Evolutionary conservation across 306 rosid species (phyloP), one percentile per base, ranked within the genome.

Genomic region (Vigna reflexopilosa): DNA sequence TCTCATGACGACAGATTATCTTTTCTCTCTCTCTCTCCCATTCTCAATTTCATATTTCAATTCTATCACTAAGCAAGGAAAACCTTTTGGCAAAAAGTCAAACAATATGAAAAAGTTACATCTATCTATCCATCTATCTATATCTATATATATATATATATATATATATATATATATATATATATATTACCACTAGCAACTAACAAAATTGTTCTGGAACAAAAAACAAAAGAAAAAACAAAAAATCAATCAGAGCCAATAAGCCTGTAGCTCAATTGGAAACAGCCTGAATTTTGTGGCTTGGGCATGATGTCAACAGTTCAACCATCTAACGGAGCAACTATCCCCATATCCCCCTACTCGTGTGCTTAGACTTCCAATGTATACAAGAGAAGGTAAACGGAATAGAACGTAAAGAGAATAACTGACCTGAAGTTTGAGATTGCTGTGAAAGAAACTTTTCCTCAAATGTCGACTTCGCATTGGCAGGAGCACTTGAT

Each of bases 361-460:
- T 51, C 17, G 10, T 8, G 28, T 50, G 54, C 42, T 56, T 44
- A 42, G 17, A 44, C 19, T 44, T 62, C 47, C 58, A 32, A 30
- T 42, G 62, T 44, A 76, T 26, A 47, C 17, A 11, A 55, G 11
- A 67, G 20, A 42, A 45, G 47, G 4, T 26, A 26, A 2, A 1
- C 6, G 30, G 32, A 61, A 76, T 78, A 55, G 4, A 80, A 61
- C 28, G 24, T 10, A 75, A 32, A 73, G 59, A 44, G 65, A 81
- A 38, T 62, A 77, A 81, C 22, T 76, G 28, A 95, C 99, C 99
- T 88, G 99, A 95, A 86, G 89, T 91, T 80, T 93, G 98, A 67
- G 93, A 93, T 87, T 91, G 94, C 86, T 93, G 99, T 4, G 99
- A 93, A 81, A 95, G 90, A 84, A 93, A 93, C 82, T 95, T 95